Conservation (phyloP, 768 basidiomycete species). For the Lanmaoa rubissima region DNA sequence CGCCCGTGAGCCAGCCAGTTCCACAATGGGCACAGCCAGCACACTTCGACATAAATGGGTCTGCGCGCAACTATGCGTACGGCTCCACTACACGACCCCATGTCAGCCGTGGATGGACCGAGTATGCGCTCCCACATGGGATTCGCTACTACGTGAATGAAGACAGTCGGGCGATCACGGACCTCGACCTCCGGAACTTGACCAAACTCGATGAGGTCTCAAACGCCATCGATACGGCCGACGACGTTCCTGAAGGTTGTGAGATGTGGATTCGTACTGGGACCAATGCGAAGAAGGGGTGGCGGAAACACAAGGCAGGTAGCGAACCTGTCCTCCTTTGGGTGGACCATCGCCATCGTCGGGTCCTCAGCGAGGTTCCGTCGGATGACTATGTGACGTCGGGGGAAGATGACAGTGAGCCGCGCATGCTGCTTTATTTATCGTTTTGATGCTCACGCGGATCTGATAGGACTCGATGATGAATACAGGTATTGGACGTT, state of each 20-base stretch:
- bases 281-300: slow-evolving; percentile 26
- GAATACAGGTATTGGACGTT: slow-evolving; percentile 84
- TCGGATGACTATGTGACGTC: slow-evolving; percentile 25
- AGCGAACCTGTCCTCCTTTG: slow-evolving; percentile 45
- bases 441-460: background rate
- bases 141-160: slow-evolving; percentile 69
- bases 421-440: background rate
- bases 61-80: slow-evolving; percentile 29
- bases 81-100: slow-evolving; percentile 27
- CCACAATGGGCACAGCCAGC: slow-evolving; percentile 29
- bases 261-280: slow-evolving; percentile 64
- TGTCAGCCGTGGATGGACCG: slow-evolving; percentile 62
- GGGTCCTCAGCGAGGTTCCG: slow-evolving; percentile 48
- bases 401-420: slow-evolving; percentile 43
- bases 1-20: slow-evolving; percentile 26
- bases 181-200: slow-evolving; percentile 60
- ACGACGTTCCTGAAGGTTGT: slow-evolving; percentile 41
- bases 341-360: slow-evolving; percentile 64
- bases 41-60: slow-evolving; percentile 29
- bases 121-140: slow-evolving; percentile 73
- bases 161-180: slow-evolving; percentile 61
- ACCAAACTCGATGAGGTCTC: slow-evolving; percentile 43
- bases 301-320: slow-evolving; percentile 31
- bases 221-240: slow-evolving; percentile 33
- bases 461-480: slow-evolving; percentile 59